Evolutionary conservation across 2,329 filamentous ascomycete genomes (phyloP).

Genomic region (Setomelanomma holmii): DNA sequence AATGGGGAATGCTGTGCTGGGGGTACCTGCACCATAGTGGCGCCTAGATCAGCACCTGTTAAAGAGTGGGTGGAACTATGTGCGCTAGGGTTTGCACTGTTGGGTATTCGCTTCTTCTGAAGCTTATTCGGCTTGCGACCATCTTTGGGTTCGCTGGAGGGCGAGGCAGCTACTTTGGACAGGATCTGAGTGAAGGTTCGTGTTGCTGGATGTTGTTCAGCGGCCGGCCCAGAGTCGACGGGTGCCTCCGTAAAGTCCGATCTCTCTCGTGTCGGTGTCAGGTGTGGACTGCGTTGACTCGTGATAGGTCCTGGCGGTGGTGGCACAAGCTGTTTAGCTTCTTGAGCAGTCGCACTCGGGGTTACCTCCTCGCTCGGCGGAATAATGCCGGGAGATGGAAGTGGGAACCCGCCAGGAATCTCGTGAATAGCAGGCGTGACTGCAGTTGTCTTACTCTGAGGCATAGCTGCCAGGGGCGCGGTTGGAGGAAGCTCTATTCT

Average conservation of each 20-base stretch:
- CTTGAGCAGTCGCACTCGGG: slow-evolving; percentile 32
- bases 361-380: slow-evolving; percentile 50
- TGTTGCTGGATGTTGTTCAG: slow-evolving; percentile 34
- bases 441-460: slow-evolving; percentile 29
- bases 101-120: slow-evolving; percentile 79
- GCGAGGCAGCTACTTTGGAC: slow-evolving; percentile 56
- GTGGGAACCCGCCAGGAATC: slow-evolving; percentile 68
- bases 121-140: slow-evolving; percentile 83
- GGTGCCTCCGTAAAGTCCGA: slow-evolving; percentile 44
- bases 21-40: slow-evolving; percentile 16
- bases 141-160: slow-evolving; percentile 61
- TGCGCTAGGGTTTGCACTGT: slow-evolving; percentile 81
- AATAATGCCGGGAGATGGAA: slow-evolving; percentile 54
- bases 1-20: slow-evolving; percentile 38
- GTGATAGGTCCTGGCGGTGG: slow-evolving; percentile 23
- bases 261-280: slow-evolving; percentile 40
- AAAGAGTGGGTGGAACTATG: slow-evolving; percentile 88
- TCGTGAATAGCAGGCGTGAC: slow-evolving; percentile 35
- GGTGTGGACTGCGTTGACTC: slow-evolving; percentile 28
- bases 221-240: slow-evolving; percentile 31
- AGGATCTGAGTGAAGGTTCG: slow-evolving; percentile 50
- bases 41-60: slow-evolving; percentile 42
- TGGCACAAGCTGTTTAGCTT: slow-evolving; percentile 27
- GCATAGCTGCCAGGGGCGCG: slow-evolving; percentile 18
- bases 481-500: slow-evolving; percentile 35